Conservation (phyloP, 805 yeast species). For the Candida maesae region DNA sequence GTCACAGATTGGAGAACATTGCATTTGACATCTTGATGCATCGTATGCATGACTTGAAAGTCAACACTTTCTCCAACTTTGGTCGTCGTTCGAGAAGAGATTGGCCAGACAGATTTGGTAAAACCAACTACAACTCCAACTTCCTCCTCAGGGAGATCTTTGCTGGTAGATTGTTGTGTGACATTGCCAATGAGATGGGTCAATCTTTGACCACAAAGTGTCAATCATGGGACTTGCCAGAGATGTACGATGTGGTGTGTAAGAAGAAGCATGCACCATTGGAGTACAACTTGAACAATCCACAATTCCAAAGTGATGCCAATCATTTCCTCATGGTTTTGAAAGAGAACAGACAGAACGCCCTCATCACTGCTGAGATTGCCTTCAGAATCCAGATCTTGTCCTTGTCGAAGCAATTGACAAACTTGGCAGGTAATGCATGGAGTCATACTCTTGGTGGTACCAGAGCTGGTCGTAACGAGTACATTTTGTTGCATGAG, state of each 20-base stretch:
- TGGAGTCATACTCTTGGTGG: slow-evolving; percentile 96
- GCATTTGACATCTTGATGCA: slow-evolving; percentile 78
- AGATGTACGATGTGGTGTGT: slow-evolving; percentile 83
- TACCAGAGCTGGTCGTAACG: slow-evolving; percentile 94
- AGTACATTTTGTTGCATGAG: slow-evolving; percentile 87
- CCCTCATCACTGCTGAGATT: slow-evolving; percentile 68
- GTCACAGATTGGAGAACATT: slow-evolving; percentile 79
- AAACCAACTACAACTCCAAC: slow-evolving; percentile 45
- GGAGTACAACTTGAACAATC: slow-evolving; percentile 71
- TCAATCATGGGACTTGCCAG: slow-evolving; percentile 90
- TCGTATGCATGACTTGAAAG: slow-evolving; percentile 69
- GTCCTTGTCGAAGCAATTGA: slow-evolving; percentile 85
- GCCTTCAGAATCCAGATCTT: slow-evolving; percentile 82
- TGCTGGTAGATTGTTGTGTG: slow-evolving; percentile 87
- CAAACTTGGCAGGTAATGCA: slow-evolving; percentile 93
- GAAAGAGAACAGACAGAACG: slow-evolving; percentile 61
- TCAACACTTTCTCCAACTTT: slow-evolving; percentile 73
- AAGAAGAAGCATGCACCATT: slow-evolving; percentile 54
- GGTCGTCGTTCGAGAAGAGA: slow-evolving; percentile 76
- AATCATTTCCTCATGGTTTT: slow-evolving; percentile 64
- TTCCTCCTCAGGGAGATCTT: slow-evolving; percentile 63
- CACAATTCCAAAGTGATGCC: slow-evolving; percentile 64
- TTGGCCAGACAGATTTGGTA: slow-evolving; percentile 76
- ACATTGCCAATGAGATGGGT: slow-evolving; percentile 92
- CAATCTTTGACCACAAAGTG: slow-evolving; percentile 88